phyloP scores from a whole-genome alignment of 2,329 filamentous ascomycete genomes.

The Escovopsis weberi region DNA sequence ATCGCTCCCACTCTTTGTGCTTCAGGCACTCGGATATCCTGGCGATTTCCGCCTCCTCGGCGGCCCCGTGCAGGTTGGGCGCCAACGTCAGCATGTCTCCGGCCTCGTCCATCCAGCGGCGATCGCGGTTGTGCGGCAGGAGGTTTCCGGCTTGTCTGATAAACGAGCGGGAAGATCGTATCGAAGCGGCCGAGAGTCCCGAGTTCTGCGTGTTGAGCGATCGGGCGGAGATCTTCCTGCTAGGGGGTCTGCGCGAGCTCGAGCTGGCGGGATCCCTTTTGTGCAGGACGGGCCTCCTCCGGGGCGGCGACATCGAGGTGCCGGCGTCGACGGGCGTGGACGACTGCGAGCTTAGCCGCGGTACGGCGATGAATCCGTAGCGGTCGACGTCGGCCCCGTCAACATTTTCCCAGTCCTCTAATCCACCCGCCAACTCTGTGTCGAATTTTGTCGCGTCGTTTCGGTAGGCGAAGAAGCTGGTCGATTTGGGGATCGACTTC shows the following conservation, averaged over 20 bases:
- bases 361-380: constrained; percentile 49
- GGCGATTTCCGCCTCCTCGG: constrained; percentile 39
- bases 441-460: constrained; percentile 23
- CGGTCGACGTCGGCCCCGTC: constrained; percentile 47
- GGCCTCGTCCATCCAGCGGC: constrained; percentile 48
- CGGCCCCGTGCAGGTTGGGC: constrained; percentile 39
- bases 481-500: constrained; percentile 25
- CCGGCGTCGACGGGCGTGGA: constrained; percentile 27
- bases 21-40: constrained; percentile 41
- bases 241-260: constrained; percentile 30
- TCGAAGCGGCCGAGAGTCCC: constrained; percentile 34
- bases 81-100: constrained; percentile 51
- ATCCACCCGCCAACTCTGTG: constrained; percentile 39
- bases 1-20: constrained; percentile 46
- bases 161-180: constrained; percentile 38
- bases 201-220: constrained; percentile 45
- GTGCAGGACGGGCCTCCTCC: constrained; percentile 30
- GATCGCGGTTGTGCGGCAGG: constrained; percentile 45
- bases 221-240: constrained; percentile 40
- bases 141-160: constrained; percentile 44
- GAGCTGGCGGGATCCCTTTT: constrained; percentile 20
- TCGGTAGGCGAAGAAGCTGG: constrained; percentile 29
- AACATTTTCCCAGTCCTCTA: constrained; percentile 55
- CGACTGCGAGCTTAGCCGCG: constrained; percentile 26
- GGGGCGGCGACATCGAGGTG: constrained; percentile 25